These are phyloP conservation scores for Aspergillus biplanus DNA, from an alignment of 495 filamentous ascomycete species.

Conservation along the genomic window DNA sequence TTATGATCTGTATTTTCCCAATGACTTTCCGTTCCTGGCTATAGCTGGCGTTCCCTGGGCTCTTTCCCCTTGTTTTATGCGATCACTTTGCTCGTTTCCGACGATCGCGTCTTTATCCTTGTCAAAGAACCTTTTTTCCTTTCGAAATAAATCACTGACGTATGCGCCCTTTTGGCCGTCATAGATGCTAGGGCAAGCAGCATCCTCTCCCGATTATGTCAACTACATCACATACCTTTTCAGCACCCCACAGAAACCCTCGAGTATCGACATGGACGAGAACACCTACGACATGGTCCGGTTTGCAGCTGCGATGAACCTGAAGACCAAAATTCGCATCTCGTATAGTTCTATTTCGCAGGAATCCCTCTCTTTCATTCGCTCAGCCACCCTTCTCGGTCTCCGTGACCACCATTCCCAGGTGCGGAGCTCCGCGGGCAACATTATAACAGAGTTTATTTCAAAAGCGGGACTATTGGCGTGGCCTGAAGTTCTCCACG, in stretches of 20 bases:
- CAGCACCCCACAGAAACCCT: constrained; percentile 65
- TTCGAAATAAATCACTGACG: constrained; percentile 24
- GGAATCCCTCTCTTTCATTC: constrained; percentile 70
- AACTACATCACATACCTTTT: constrained; percentile 95
- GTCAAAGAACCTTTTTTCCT: constrained; percentile 13
- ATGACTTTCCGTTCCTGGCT: neutral
- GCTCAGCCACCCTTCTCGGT: constrained; percentile 73
- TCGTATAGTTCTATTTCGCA: constrained; percentile 73
- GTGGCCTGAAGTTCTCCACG: constrained; percentile 88
- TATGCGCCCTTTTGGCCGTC: constrained; percentile 15
- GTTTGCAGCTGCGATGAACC: constrained; percentile 84
- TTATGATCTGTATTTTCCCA: neutral
- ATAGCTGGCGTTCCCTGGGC: neutral
- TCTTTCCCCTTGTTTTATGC: constrained; percentile 6
- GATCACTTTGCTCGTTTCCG: neutral
- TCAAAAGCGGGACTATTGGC: constrained; percentile 80
- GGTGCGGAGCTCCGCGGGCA: constrained; percentile 87
- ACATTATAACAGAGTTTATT: constrained; percentile 93
- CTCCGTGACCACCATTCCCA: constrained; percentile 81
- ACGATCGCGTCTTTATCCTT: constrained; percentile 1
- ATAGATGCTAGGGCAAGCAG: constrained; percentile 94
- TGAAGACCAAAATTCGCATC: constrained; percentile 88
- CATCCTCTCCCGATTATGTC: constrained; percentile 88
- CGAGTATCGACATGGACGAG: constrained; percentile 56
- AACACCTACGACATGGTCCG: constrained; percentile 74